Conservation (phyloP, 2,329 filamentous ascomycete species). For the Rosellinia necatrix region DNA sequence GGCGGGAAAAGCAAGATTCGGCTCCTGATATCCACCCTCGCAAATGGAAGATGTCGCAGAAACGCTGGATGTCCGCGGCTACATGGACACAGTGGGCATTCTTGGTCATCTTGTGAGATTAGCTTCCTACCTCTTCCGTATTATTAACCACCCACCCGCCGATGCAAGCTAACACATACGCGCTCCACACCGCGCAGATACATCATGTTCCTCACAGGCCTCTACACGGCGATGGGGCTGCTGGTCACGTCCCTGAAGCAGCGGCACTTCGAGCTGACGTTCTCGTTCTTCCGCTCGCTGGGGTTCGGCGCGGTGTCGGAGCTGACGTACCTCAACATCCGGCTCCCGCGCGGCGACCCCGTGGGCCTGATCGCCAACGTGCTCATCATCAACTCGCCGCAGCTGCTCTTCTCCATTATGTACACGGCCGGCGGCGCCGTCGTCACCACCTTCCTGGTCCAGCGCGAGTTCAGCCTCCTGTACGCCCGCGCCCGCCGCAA, state of each 20-base stretch:
- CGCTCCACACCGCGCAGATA: conserved; percentile 14
- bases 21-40: conserved; percentile 1
- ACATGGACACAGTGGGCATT: conserved; percentile 15
- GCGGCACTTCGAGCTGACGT: conserved; percentile 24
- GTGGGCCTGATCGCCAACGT: conserved; percentile 40
- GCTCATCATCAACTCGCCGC: conserved; percentile 52
- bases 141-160: neutral
- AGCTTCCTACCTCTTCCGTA: neutral
- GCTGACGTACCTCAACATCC: conserved; percentile 36
- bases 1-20: neutral
- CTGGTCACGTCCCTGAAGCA: conserved; percentile 23
- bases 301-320: conserved; percentile 39
- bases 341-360: conserved; percentile 36
- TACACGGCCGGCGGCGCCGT: conserved; percentile 52
- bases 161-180: neutral
- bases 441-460: conserved; percentile 51
- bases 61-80: conserved; percentile 24
- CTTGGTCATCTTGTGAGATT: conserved; percentile 17
- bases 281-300: conserved; percentile 35
- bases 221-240: conserved; percentile 18
- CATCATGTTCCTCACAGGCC: conserved; percentile 19
- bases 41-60: conserved; percentile 12
- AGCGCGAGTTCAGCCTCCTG: conserved; percentile 52
- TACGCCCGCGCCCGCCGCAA: conserved; percentile 38
- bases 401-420: conserved; percentile 51